phyloP scores from a whole-genome alignment of 176 grass and related monocot species.

The Thalia dealbata region DNA sequence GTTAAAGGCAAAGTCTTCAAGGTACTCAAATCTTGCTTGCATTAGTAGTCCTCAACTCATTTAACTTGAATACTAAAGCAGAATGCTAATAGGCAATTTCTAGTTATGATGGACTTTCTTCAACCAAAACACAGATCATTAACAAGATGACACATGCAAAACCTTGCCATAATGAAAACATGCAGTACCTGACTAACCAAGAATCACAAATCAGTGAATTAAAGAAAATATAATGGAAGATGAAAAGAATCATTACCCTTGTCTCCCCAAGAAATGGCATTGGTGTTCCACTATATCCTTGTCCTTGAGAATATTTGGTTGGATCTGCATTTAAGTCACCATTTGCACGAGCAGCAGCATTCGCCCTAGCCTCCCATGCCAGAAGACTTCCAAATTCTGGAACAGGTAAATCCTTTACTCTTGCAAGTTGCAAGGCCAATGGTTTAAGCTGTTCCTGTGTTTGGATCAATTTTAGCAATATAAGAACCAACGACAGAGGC shows the following conservation, averaged over 20 bases:
- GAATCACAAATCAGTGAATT: not conserved
- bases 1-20: too few relatives aligned
- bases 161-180: too few relatives aligned
- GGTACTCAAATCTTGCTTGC: too few relatives aligned
- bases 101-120: too few relatives aligned
- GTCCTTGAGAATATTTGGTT: slow-evolving; percentile 58
- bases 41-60: too few relatives aligned
- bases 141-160: too few relatives aligned
- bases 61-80: too few relatives aligned
- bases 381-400: slow-evolving; percentile 90
- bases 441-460: slow-evolving; percentile 83
- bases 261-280: slow-evolving; percentile 86
- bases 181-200: not conserved
- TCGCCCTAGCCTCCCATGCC: slow-evolving; percentile 69
- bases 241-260: slow-evolving; percentile 32
- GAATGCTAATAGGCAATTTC: too few relatives aligned
- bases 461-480: slow-evolving; percentile 15
- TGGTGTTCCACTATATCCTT: slow-evolving; percentile 60
- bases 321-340: slow-evolving; percentile 52
- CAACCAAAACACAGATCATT: too few relatives aligned
- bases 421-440: slow-evolving; percentile 54
- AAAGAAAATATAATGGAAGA: not conserved
- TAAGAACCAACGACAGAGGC: not conserved
- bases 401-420: slow-evolving; percentile 73
- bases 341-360: slow-evolving; percentile 38